These are phyloP conservation scores for Forsythia viridissima DNA, from an alignment of 257 asterid species.

Conservation along the genomic window DNA sequence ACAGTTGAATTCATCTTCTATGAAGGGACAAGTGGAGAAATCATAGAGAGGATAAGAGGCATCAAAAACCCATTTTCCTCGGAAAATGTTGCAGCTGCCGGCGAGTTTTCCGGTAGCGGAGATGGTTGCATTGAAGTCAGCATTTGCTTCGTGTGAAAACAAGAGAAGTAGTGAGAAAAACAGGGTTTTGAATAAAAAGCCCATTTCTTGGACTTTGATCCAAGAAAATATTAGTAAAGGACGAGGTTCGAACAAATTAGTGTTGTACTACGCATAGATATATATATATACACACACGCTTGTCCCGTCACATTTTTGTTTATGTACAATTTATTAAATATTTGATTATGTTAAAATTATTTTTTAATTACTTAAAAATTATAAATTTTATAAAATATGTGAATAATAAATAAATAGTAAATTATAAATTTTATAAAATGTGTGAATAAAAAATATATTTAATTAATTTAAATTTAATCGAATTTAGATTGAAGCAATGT, in stretches of 20 bases:
- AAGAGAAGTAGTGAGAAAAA: conserved; percentile 35
- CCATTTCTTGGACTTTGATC: conserved; percentile 29
- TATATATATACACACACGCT: not conserved
- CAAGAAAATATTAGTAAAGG: not conserved
- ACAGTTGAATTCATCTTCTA: conserved; percentile 84
- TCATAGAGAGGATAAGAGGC: conserved; percentile 86
- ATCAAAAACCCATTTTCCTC: conserved; percentile 87
- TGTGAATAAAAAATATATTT: no score
- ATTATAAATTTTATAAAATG: no score
- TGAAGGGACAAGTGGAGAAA: conserved; percentile 70
- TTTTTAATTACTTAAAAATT: no score
- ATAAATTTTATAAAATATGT: no score
- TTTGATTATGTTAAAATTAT: no score
- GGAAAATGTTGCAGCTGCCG: conserved; percentile 61
- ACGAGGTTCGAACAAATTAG: conserved; percentile 14
- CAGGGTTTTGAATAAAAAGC: conserved; percentile 34
- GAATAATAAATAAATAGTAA: no score
- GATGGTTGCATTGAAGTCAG: conserved; percentile 34
- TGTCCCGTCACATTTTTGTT: no score
- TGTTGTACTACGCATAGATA: not conserved
- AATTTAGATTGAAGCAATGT: no score
- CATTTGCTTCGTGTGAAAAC: conserved; percentile 32
- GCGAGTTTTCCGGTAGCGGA: conserved; percentile 31
- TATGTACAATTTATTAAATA: no score
- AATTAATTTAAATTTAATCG: no score